A percentile compares a stretch with the other conserved stretches of the same genome.
Evolutionary conservation across 1,284 basidiomycete species (phyloP).

Genomic region (Irpex rosettiformis): DNA sequence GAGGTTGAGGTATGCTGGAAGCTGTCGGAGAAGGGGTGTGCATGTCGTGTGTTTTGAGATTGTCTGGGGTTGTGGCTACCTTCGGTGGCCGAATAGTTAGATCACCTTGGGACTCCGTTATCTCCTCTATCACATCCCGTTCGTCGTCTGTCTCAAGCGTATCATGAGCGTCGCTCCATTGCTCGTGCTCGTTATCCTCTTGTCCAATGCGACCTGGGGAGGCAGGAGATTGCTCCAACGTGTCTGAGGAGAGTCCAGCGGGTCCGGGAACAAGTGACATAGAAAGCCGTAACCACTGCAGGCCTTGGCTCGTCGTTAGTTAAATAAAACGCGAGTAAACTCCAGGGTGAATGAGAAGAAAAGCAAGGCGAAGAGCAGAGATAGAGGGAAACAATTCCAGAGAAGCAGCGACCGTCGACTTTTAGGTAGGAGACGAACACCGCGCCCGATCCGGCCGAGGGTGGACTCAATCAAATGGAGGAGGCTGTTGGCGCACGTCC

Average conservation of each 20-base stretch:
- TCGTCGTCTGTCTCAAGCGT: conserved; percentile 36
- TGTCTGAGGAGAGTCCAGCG: conserved; percentile 28
- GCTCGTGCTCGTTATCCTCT: conserved; percentile 25
- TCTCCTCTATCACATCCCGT: conserved; percentile 30
- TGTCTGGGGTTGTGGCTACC: conserved; percentile 27
- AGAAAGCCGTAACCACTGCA: background rate
- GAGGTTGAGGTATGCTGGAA: conserved; percentile 19
- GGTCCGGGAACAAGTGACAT: conserved; percentile 21
- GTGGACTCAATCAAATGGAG: background rate
- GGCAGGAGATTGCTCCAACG: conserved; percentile 20
- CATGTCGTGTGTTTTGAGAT: conserved; percentile 29
- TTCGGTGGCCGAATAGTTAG: conserved; percentile 32
- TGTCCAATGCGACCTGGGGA: conserved; percentile 19
- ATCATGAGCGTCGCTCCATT: conserved; percentile 37
- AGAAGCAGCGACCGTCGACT: conserved; percentile 9
- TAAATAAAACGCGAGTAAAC: conserved; percentile 5
- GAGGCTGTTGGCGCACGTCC: background rate
- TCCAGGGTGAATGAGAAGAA: background rate
- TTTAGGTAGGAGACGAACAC: conserved; percentile 10
- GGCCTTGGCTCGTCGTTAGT: conserved; percentile 6
- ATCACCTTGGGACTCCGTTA: conserved; percentile 24
- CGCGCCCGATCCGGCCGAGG: conserved; percentile 11
- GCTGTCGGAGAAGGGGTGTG: conserved; percentile 28
- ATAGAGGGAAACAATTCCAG: conserved; percentile 1
- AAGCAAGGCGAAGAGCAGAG: background rate